Evolutionary conservation across 257 asterid species (phyloP), one percentile per base, ranked within the genome.

Genomic region (Nicotiana paniculata): DNA sequence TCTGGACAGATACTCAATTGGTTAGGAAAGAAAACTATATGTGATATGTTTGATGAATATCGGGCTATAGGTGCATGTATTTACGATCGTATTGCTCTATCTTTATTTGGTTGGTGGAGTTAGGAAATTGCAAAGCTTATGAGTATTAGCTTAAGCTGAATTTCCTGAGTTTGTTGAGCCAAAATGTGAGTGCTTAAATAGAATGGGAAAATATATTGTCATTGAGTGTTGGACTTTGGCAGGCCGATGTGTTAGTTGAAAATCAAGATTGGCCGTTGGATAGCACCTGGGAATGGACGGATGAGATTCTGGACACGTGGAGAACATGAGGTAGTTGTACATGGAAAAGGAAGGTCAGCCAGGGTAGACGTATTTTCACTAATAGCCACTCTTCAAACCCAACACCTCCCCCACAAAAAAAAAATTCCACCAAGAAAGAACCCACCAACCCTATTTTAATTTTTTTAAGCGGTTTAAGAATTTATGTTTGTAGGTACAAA

Each of bases 241-340:
- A 77, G 80, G 87, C 83, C 84, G 70, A 74, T 54, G 79, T 46
- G 90, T 86, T 88, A 53, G 90, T 88, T 88, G 90, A 84, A 72
- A 46, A 55, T 15, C 24, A 64, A 57, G 55, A 17, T 10, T 61
- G 86, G 57, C 87, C 89, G 90, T 88, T 61, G 75, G 87, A 88
- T 88, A 28, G 74, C 16, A 62, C 39, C 43, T 70, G 32, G 17
- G 1, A 4, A 32, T 59, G 15, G 75, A 85, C 32, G 77, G 86
- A 4, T 26, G 1, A 13, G 83, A 81, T 79, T 35, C 17, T 32
- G 6, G 63, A 79, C 86, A 83, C 87, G 89, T 83, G 80, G 84
- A 24, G 13, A 4, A 0, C 62, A 26, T 26, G 63, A 24, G 9
- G 79, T 51, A 2, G 63, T 74, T 74, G 79, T 74, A 48, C 21